Conservation (phyloP, 2,329 filamentous ascomycete genomes). For the Penicillium fuscoglaucum region DNA sequence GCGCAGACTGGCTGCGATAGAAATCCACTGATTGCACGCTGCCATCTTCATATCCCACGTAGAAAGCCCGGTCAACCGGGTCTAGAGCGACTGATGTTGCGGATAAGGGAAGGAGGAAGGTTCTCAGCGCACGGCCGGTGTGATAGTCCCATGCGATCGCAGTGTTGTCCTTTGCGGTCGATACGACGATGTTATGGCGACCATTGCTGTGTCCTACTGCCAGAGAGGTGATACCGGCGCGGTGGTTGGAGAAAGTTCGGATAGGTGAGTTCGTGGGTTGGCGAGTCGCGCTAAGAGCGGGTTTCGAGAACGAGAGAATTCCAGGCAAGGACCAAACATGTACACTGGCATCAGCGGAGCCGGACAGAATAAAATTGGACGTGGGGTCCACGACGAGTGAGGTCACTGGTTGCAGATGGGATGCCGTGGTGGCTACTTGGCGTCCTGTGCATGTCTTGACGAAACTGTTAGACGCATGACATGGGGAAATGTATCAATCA, state of each 20-base stretch:
- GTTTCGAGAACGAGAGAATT: constrained; percentile 64
- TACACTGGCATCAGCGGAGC: constrained; percentile 72
- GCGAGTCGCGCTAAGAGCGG: constrained; percentile 42
- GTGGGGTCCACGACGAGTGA: constrained; percentile 70
- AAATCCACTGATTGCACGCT: constrained; percentile 79
- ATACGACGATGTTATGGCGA: constrained; percentile 79
- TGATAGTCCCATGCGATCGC: constrained; percentile 92
- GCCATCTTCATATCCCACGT: constrained; percentile 76
- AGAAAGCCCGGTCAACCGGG: constrained; percentile 78
- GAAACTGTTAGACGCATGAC: constrained; percentile 9
- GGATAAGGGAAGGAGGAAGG: constrained; percentile 72
- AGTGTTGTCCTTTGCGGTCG: constrained; percentile 80
- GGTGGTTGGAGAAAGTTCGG: constrained; percentile 72
- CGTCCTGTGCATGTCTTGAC: constrained; percentile 46
- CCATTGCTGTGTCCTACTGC: constrained; percentile 65
- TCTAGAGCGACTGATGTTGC: constrained; percentile 76
- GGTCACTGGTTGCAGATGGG: constrained; percentile 59
- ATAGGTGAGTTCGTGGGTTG: constrained; percentile 63
- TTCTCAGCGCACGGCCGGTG: constrained; percentile 73
- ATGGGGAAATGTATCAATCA: constrained; percentile 4
- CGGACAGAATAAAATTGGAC: constrained; percentile 51
- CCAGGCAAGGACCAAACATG: constrained; percentile 85
- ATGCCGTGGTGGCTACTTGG: constrained; percentile 46
- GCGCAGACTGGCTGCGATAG: constrained; percentile 53
- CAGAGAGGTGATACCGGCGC: constrained; percentile 52